These are phyloP conservation scores for Zalaria sp. DNA, from an alignment of 2,329 filamentous ascomycete species.

Conservation along the genomic window DNA sequence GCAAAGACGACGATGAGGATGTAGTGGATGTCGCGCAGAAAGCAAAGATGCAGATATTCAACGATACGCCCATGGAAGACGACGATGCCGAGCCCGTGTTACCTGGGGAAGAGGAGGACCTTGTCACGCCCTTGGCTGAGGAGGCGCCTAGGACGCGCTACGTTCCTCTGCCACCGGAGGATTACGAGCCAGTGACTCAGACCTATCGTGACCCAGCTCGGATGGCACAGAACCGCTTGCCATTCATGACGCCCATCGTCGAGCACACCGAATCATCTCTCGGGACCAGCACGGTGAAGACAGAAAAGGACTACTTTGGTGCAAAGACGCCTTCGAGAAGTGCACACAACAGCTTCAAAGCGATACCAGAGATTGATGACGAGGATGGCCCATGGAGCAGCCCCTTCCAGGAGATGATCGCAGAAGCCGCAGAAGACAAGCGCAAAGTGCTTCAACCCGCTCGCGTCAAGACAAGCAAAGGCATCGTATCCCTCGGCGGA, in stretches of 20 bases:
- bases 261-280: conserved; percentile 88
- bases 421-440: conserved; percentile 28
- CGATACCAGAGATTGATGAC: conserved; percentile 24
- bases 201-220: conserved; percentile 70
- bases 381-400: conserved; percentile 47
- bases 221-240: conserved; percentile 76
- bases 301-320: conserved; percentile 43
- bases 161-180: conserved; percentile 69
- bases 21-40: conserved; percentile 16
- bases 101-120: conserved; percentile 14
- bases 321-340: conserved; percentile 67
- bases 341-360: conserved; percentile 18
- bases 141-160: conserved; percentile 46
- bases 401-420: conserved; percentile 54
- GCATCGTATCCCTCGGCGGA: conserved; percentile 20
- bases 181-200: conserved; percentile 59
- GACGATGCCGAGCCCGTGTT: conserved; percentile 15
- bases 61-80: conserved; percentile 5
- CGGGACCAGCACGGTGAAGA: conserved; percentile 45
- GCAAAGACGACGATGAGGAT: conserved; percentile 13
- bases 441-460: conserved; percentile 37
- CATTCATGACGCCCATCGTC: conserved; percentile 98
- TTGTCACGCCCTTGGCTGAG: conserved; percentile 32
- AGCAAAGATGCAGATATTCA: not conserved
- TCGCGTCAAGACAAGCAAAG: conserved; percentile 32